Percentiles rank a stretch among this genome's conserved stretches.
phyloP scores from a whole-genome alignment of 1,139 yeast genomes.

The Pichia sp. region DNA sequence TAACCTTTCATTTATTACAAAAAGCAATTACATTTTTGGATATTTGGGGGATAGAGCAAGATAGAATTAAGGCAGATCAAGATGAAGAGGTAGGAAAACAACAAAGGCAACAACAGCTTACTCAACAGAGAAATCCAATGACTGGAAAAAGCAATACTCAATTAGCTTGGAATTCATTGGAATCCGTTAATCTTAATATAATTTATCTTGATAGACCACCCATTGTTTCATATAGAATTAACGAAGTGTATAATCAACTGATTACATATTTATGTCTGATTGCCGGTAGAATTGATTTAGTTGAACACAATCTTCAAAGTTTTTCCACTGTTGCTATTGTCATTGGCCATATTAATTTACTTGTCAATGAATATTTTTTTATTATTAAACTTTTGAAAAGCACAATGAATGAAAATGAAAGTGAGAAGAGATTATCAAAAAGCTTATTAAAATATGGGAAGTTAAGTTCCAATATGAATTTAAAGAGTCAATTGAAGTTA shows the following conservation, averaged over 20 bases:
- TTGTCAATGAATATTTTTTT: slow-evolving; percentile 44
- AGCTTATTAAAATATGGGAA: slow-evolving; percentile 9
- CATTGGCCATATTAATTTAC: slow-evolving; percentile 59
- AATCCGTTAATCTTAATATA: slow-evolving; percentile 16
- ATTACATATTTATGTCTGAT: slow-evolving; percentile 65
- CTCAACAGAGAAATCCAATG: slow-evolving; percentile 2
- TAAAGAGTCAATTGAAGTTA: slow-evolving; percentile 16
- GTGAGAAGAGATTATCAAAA: slow-evolving; percentile 3
- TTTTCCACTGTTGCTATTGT: slow-evolving; percentile 60
- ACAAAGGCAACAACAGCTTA: not conserved
- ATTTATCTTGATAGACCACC: slow-evolving; percentile 49
- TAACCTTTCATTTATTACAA: slow-evolving; percentile 68
- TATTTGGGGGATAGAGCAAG: slow-evolving; percentile 60
- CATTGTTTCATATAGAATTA: slow-evolving; percentile 59
- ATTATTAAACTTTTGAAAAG: slow-evolving; percentile 38
- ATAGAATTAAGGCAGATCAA: slow-evolving; percentile 15
- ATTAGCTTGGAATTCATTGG: slow-evolving; percentile 2
- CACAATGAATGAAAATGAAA: slow-evolving; percentile 35
- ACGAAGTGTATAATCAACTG: slow-evolving; percentile 67
- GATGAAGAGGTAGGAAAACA: not conserved
- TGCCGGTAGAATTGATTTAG: slow-evolving; percentile 65
- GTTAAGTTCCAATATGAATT: not conserved
- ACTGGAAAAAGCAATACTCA: slow-evolving; percentile 1
- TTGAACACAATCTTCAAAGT: slow-evolving; percentile 65
- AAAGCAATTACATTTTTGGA: slow-evolving; percentile 68